phyloP scores from a whole-genome alignment of 768 basidiomycete genomes.

The Trametes cinnabarina region DNA sequence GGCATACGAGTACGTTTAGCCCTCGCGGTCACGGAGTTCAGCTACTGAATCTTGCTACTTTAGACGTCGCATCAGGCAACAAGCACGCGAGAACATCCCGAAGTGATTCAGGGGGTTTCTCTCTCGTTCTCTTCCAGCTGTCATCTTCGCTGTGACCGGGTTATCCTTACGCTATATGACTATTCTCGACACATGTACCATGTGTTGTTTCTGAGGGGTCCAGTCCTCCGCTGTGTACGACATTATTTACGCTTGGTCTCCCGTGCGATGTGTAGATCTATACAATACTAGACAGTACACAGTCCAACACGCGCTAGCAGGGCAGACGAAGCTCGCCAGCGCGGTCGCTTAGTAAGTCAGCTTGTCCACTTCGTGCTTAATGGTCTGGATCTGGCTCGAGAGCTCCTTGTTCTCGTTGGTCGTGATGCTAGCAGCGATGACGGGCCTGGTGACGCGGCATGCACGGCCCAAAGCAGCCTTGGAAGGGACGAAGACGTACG shows the following conservation, averaged over 20 bases:
- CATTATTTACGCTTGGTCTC: not conserved
- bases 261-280: not conserved
- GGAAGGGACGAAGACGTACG: constrained; percentile 91
- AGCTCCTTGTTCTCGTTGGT: constrained; percentile 93
- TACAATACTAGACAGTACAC: not conserved
- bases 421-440: constrained; percentile 95
- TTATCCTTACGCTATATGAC: constrained; percentile 16
- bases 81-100: constrained; percentile 88
- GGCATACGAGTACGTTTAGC: constrained; percentile 80
- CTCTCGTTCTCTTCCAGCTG: not conserved
- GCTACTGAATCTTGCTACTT: constrained; percentile 1
- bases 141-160: constrained; percentile 8
- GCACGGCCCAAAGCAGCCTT: constrained; percentile 96
- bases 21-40: not conserved
- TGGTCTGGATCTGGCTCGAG: constrained; percentile 79
- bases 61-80: constrained; percentile 76
- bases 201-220: not conserved
- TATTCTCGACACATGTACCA: not conserved
- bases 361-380: constrained; percentile 84
- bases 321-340: not conserved
- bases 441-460: constrained; percentile 91
- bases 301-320: not conserved
- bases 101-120: constrained; percentile 47
- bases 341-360: constrained; percentile 40
- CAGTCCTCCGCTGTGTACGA: not conserved